A percentile compares a stretch with the other conserved stretches of the same genome.
phyloP scores from a whole-genome alignment of 306 rosid genomes.

The Prunus salicina region DNA sequence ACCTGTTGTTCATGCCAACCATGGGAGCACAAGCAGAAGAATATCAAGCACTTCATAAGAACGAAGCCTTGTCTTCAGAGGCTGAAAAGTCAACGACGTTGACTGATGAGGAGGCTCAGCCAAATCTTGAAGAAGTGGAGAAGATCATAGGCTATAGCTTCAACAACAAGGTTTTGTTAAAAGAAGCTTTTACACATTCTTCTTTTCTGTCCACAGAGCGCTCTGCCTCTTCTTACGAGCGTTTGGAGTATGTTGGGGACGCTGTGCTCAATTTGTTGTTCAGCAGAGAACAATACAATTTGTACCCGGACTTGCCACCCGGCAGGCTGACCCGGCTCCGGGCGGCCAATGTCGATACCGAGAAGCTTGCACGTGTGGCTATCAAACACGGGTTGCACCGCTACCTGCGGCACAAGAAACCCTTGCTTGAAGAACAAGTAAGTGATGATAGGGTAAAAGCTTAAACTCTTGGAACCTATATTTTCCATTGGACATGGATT shows the following conservation, averaged over 20 bases:
- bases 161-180: conserved; percentile 32
- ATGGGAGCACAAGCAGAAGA: conserved; percentile 13
- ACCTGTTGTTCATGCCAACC: neutral
- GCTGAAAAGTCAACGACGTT: neutral
- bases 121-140: conserved; percentile 39
- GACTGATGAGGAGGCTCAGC: neutral
- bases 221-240: conserved; percentile 26
- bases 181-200: conserved; percentile 53
- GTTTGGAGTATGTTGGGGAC: conserved; percentile 55
- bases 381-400: conserved; percentile 46
- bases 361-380: conserved; percentile 64
- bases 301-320: conserved; percentile 31
- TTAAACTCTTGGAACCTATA: neutral
- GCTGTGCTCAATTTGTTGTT: conserved; percentile 43
- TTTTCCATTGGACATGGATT: neutral
- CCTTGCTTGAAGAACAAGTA: conserved; percentile 38
- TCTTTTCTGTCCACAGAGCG: conserved; percentile 6
- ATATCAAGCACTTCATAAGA: neutral
- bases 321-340: conserved; percentile 55
- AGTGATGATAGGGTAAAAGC: conserved; percentile 4
- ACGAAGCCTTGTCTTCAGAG: neutral
- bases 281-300: conserved; percentile 39
- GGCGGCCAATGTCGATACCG: conserved; percentile 58
- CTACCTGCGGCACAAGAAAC: conserved; percentile 48
- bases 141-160: conserved; percentile 43